Evolutionary conservation across 306 rosid genomes (phyloP).

Genomic region (Lathyrus aphaca): DNA sequence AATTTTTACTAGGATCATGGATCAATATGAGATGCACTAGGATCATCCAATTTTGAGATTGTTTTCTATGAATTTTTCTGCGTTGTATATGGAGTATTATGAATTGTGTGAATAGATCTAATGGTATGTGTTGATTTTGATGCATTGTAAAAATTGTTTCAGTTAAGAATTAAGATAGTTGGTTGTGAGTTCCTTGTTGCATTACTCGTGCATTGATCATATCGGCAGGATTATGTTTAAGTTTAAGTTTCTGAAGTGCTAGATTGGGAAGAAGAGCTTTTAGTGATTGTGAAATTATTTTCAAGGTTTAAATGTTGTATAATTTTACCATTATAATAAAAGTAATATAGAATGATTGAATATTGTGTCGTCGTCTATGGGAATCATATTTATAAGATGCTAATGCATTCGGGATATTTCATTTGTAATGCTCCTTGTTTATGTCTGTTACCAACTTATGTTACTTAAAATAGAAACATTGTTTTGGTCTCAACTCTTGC

Average conservation of each 20-base stretch:
- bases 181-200: not conserved
- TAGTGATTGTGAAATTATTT: conserved; percentile 12
- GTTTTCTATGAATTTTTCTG: conserved; percentile 1
- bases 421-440: conserved; percentile 2
- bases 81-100: not conserved
- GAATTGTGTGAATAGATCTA: not conserved
- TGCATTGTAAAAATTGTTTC: not conserved
- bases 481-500: not conserved
- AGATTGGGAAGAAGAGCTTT: conserved; percentile 30
- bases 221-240: not conserved
- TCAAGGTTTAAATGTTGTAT: conserved; percentile 12
- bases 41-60: not conserved
- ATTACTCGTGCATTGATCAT: not conserved
- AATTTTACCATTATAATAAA: not conserved
- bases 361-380: not conserved
- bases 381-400: not conserved
- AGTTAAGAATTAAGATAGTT: conserved; percentile 1
- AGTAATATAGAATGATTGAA: not conserved
- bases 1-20: conserved; percentile 1
- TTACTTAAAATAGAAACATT: conserved; percentile 1
- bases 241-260: conserved; percentile 17
- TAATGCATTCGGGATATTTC: not conserved
- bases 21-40: not conserved
- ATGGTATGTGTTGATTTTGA: not conserved
- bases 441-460: not conserved